Conservation (phyloP, 2,329 filamentous ascomycete species). For the Beauveria scarabaeidicola region DNA sequence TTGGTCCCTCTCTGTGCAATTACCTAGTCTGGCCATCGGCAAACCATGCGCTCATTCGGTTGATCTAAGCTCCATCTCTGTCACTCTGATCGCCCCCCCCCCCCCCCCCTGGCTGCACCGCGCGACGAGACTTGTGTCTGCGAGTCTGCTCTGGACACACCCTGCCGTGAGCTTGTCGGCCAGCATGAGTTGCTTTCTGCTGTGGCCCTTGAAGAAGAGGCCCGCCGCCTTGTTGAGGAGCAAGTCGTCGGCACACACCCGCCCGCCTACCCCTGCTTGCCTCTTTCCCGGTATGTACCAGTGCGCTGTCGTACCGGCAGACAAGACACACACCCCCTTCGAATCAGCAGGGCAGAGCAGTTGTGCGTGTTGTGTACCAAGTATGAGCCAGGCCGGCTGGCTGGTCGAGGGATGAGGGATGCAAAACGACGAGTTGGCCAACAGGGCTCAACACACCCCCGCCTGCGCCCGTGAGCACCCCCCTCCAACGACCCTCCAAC, state of each 20-base stretch:
- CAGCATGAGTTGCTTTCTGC: conserved; percentile 1
- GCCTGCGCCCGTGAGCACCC: neutral
- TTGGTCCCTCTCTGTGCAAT: conserved; percentile 24
- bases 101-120: neutral
- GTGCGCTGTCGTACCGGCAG: neutral
- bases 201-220: neutral
- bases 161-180: neutral
- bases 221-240: neutral
- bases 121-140: neutral
- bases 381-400: neutral
- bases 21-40: conserved; percentile 28
- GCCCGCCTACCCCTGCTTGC: neutral
- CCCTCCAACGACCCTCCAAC: neutral
- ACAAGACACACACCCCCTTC: neutral
- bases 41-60: conserved; percentile 25
- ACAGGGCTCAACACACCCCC: neutral
- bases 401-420: neutral
- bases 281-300: neutral
- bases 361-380: neutral
- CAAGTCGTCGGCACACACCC: conserved; percentile 3
- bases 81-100: conserved; percentile 14
- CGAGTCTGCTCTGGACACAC: neutral
- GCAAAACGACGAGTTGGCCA: neutral
- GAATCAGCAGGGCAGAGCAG: neutral
- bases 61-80: conserved; percentile 17